These are phyloP conservation scores for Alloteropsis angusta DNA, from an alignment of 202 grass and related monocot species.

Conservation along the genomic window DNA sequence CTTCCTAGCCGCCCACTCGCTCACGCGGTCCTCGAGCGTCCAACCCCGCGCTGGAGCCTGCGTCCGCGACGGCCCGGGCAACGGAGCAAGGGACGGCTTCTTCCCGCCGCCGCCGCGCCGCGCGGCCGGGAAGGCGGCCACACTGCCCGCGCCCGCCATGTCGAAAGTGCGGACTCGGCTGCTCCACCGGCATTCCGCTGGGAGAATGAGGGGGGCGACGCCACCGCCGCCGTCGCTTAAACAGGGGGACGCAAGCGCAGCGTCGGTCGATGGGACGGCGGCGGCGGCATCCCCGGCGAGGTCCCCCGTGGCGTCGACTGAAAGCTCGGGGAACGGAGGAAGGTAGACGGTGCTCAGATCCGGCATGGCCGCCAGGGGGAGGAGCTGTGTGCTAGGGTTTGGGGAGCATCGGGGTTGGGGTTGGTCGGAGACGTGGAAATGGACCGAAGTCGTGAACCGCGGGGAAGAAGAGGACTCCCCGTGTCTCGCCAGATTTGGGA, in stretches of 20 bases:
- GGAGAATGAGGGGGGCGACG: background rate
- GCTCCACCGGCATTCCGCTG: slow-evolving; percentile 20
- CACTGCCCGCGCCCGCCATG: slow-evolving; percentile 2
- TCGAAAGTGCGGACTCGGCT: slow-evolving; percentile 18
- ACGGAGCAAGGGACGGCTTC: slow-evolving; percentile 1
- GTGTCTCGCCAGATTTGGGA: background rate
- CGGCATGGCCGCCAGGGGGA: slow-evolving; percentile 24
- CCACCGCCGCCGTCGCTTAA: background rate
- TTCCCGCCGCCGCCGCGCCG: slow-evolving; percentile 23
- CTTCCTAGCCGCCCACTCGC: slow-evolving; percentile 68
- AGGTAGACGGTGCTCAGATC: slow-evolving; percentile 38
- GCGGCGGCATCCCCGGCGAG: background rate
- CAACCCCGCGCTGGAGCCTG: background rate
- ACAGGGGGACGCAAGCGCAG: background rate
- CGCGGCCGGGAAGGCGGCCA: background rate
- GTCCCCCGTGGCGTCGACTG: background rate
- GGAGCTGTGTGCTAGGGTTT: slow-evolving; percentile 20
- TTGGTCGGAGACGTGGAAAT: slow-evolving; percentile 13
- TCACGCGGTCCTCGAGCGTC: slow-evolving; percentile 39
- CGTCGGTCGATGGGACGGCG: background rate
- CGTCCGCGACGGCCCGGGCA: background rate
- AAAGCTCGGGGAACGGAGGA: background rate
- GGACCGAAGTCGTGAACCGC: slow-evolving; percentile 7
- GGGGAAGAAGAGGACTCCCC: background rate
- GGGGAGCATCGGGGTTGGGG: slow-evolving; percentile 34